Base-by-base conservation (phyloP, 768 basidiomycete species). In the Mrakia frigida region DNA sequence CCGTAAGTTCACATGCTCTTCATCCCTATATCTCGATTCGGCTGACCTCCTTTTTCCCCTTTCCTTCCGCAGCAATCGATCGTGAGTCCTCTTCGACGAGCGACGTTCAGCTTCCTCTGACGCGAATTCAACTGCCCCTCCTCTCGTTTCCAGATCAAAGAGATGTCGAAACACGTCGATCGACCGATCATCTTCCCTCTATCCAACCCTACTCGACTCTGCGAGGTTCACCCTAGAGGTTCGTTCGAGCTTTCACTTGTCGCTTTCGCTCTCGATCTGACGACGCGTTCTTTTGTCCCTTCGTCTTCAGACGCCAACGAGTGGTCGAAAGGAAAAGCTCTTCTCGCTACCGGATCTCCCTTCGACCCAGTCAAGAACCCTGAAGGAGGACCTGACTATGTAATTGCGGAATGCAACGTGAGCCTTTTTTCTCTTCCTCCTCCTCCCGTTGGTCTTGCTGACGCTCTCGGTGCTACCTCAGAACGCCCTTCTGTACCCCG, bases 341-440 rank as follows among this genome's bases (percentile, higher is more conserved):
- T 94, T 73, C 84, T 94, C 71, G 92, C 92, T 1, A 93, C 91
- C 13, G 93, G 93, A n/a, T 91, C 90, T 76, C 92, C 92, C 3
- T 95, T 94, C 85, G 88, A 88, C 11, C 88, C 88, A 25, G 90
- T 89, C 33, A 87, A 88, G 83, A 87, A 88, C 85, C 86, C 86
- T 72, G 82, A 68, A 56, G 56, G 56, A n/a, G 56, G 56, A 56
- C 56, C 56, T 6, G 56, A 56, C n/a, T 56, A 56, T 6, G 56
- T 56, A 4, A 56, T 56, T 25, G 56, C 56, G 1, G 56, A 56
- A 25, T 56, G 56, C 28, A 56, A 56, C 13, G 56, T 28, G n/a
- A 56, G 25, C 25, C 25, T 28, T 13, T 28, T 7, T 4, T 28
- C 2, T 11, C 28, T n/a, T n/a, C 5, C 56, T 53, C 23, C 53